A percentile compares a stretch with the other conserved stretches of the same genome.
Conservation (phyloP, 805 yeast species). For the Starmerella floricola region DNA sequence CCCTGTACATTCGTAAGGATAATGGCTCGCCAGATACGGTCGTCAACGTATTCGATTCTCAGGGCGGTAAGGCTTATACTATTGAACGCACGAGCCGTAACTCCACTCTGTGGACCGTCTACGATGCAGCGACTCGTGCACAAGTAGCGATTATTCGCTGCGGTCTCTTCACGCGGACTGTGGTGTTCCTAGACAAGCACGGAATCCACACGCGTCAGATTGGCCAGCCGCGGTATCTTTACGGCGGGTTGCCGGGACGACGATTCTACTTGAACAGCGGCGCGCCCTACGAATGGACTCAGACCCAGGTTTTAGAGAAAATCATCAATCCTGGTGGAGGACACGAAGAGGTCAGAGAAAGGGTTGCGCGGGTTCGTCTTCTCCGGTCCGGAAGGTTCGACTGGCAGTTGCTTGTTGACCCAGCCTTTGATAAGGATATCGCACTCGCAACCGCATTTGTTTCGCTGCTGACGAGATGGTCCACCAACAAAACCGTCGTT, state of each 20-base stretch:
- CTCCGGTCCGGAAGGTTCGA: constrained; percentile 50
- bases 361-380: constrained; percentile 45
- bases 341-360: constrained; percentile 41
- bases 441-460: constrained; percentile 50
- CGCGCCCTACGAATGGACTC: constrained; percentile 45
- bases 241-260: constrained; percentile 32
- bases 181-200: constrained; percentile 27
- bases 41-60: constrained; percentile 40
- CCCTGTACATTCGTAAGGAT: constrained; percentile 40
- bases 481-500: constrained; percentile 23
- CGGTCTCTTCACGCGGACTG: constrained; percentile 36
- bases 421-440: constrained; percentile 37
- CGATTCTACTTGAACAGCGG: constrained; percentile 45
- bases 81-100: constrained; percentile 40
- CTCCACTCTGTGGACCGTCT: constrained; percentile 43
- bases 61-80: constrained; percentile 36
- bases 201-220: constrained; percentile 33
- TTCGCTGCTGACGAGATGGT: constrained; percentile 57
- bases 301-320: constrained; percentile 41
- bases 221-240: constrained; percentile 30
- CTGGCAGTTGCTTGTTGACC: constrained; percentile 45
- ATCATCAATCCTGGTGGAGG: constrained; percentile 46
- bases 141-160: constrained; percentile 43
- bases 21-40: constrained; percentile 35
- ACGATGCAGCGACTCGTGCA: constrained; percentile 34